Evolutionary conservation across 441 rosid species (phyloP).

Genomic region (Arabidopsis lyrata): DNA sequence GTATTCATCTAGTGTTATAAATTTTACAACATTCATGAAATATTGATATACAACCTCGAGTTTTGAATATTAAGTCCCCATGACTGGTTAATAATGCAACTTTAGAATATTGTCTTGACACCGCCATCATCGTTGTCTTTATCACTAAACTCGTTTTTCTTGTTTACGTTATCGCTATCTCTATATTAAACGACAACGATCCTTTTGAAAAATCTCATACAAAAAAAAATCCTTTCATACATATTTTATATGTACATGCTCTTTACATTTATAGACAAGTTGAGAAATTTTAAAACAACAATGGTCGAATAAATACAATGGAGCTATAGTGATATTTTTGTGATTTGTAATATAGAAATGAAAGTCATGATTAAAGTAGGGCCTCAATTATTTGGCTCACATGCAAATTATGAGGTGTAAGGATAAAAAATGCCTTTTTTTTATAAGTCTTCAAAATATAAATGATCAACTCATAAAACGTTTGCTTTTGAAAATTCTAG

Average conservation of each 20-base stretch:
- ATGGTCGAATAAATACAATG: slow-evolving; percentile 30
- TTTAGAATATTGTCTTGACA: slow-evolving; percentile 32
- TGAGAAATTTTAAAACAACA: slow-evolving; percentile 20
- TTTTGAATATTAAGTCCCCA: slow-evolving; percentile 25
- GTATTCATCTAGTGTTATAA: no score
- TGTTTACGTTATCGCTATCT: slow-evolving; percentile 37
- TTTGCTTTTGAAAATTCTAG: slow-evolving; percentile 37
- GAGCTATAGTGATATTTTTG: slow-evolving; percentile 7
- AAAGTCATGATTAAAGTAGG: slow-evolving; percentile 46
- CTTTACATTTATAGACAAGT: slow-evolving; percentile 16
- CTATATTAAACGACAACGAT: slow-evolving; percentile 39
- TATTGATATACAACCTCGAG: neutral
- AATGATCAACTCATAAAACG: slow-evolving; percentile 36
- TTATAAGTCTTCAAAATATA: slow-evolving; percentile 32
- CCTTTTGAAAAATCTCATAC: slow-evolving; percentile 24
- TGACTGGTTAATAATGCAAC: slow-evolving; percentile 30
- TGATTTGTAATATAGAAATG: slow-evolving; percentile 30
- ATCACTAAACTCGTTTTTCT: slow-evolving; percentile 30
- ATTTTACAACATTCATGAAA: no score
- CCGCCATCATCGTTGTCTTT: slow-evolving; percentile 38
- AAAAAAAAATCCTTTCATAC: neutral
- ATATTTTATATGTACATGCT: slow-evolving; percentile 18
- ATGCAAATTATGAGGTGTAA: slow-evolving; percentile 47
- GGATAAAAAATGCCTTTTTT: slow-evolving; percentile 42
- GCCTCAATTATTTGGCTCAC: slow-evolving; percentile 49